A percentile compares a stretch with the other conserved stretches of the same genome.
phyloP scores from a whole-genome alignment of 148 eudicot species.

The Rheum nobile region DNA sequence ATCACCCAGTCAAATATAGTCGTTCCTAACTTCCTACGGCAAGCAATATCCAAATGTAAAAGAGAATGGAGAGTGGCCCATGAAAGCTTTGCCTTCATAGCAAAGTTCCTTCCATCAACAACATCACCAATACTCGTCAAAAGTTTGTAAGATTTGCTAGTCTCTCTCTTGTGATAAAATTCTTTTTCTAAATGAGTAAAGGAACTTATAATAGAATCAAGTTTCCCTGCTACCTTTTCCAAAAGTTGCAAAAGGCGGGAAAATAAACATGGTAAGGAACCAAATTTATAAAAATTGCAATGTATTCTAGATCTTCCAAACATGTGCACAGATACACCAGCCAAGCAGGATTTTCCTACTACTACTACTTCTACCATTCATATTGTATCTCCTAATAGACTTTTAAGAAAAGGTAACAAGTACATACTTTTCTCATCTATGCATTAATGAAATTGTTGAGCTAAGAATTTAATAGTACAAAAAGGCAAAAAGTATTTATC shows the following conservation, averaged over 20 bases:
- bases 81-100: constrained; percentile 50
- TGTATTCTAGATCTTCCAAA: neutral
- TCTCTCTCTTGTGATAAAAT: constrained; percentile 55
- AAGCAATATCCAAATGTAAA: constrained; percentile 76
- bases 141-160: constrained; percentile 59
- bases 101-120: constrained; percentile 28
- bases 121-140: constrained; percentile 45
- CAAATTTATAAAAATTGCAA: neutral
- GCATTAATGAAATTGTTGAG: neutral
- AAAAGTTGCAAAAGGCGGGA: constrained; percentile 44
- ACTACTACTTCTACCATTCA: neutral
- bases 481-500: neutral
- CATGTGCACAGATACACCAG: neutral
- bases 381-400: neutral
- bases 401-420: neutral
- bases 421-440: neutral
- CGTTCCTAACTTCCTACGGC: constrained; percentile 88
- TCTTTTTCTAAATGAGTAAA: constrained; percentile 78
- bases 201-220: constrained; percentile 66
- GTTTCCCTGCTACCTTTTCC: constrained; percentile 66
- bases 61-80: constrained; percentile 98
- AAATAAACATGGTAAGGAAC: constrained; percentile 1
- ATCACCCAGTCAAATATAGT: constrained; percentile 91
- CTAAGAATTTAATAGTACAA: neutral
- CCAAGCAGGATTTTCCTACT: neutral